Base-by-base conservation (phyloP, 2,329 filamentous ascomycete species). In the Alternaria brassicicola region DNA sequence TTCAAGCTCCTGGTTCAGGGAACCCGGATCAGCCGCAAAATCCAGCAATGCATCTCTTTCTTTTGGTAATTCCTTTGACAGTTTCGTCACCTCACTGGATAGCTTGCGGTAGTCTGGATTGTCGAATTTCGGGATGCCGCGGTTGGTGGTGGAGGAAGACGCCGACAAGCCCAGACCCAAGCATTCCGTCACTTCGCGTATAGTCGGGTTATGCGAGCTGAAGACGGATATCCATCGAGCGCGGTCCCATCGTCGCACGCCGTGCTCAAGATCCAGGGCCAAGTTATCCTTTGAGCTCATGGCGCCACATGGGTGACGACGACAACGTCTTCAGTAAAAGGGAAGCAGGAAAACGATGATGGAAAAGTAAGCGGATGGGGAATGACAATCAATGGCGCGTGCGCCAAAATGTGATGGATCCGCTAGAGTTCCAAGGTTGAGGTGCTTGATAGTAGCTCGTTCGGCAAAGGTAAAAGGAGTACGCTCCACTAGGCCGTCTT, bases 41-140 rank as follows among this genome's bases (percentile, higher is more conserved):
- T 76, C 74, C 36, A 76, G 71, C 62, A 76, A 58, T 8, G 71
- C 68, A 65, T 76, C 74, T 62, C 74, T 65, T 48, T 76, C 74
- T 62, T 76, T 73, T 48, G 74, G 74, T 60, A 76, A 57, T 52
- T 76, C 73, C 55, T 76, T 76, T 39, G 68, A 72, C 58, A 76
- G 63, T 52, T 72, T 71, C 46, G 71, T 72, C 57, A 76, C 72
- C 52, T 75, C 73, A 65, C 68, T 73, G 7, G 73, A 75, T 30
- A 76, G 66, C 61, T 72, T 75, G 59, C 69, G 70, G 61, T 73
- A 74, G 43, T 76, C 72, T 26, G 74, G 74, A 39, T 74, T 74
- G 67, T 76, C 74, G 68, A 76, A 76, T 48, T 76, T 76, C 55
- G 73, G 73, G 52, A 76, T 76, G 63, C 74, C 74, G 54, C 73